These are phyloP conservation scores for Rhynchosporium secalis DNA, from an alignment of 2,329 filamentous ascomycete species.

Conservation along the genomic window DNA sequence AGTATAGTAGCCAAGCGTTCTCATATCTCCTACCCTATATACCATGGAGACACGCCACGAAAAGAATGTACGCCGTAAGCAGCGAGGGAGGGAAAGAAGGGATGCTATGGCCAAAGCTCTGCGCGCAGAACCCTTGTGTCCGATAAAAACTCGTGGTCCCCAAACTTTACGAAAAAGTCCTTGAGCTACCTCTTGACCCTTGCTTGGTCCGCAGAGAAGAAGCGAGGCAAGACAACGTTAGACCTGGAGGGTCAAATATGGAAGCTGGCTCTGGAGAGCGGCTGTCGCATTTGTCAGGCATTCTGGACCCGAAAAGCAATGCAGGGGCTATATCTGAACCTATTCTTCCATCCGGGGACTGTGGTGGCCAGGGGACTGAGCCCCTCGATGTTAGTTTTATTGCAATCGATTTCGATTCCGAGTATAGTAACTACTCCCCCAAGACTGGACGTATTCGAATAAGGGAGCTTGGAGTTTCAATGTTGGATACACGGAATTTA, in stretches of 20 bases:
- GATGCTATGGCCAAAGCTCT: slow-evolving; percentile 11
- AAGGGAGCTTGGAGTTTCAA: slow-evolving; percentile 25
- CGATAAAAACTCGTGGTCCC: slow-evolving; percentile 17
- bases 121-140: slow-evolving; percentile 8
- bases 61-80: slow-evolving; percentile 11
- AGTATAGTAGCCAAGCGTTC: not conserved
- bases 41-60: slow-evolving; percentile 7
- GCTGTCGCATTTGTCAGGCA: not conserved
- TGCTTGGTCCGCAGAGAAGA: slow-evolving; percentile 5
- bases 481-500: slow-evolving; percentile 18
- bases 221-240: not conserved
- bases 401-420: slow-evolving; percentile 26
- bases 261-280: not conserved
- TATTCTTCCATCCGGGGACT: not conserved
- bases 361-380: not conserved
- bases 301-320: not conserved
- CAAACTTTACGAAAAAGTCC: slow-evolving; percentile 7
- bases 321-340: not conserved
- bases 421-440: slow-evolving; percentile 22
- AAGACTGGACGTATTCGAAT: slow-evolving; percentile 22
- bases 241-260: not conserved
- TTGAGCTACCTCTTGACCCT: slow-evolving; percentile 11
- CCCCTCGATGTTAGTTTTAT: slow-evolving; percentile 22
- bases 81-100: slow-evolving; percentile 8
- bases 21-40: not conserved